Base-by-base conservation (phyloP, 306 rosid species). In the Citrullus mucosospermus region DNA sequence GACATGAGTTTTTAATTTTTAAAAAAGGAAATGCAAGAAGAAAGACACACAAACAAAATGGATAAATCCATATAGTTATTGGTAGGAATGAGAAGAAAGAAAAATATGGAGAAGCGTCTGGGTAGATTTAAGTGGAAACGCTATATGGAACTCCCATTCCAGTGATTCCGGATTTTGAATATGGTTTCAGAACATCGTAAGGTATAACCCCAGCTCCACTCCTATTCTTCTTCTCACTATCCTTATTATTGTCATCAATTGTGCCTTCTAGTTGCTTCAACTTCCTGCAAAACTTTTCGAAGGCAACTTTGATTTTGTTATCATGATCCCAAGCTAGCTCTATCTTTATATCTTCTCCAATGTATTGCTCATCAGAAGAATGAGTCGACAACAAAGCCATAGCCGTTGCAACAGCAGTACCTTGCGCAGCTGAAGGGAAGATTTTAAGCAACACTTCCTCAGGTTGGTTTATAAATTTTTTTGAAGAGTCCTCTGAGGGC, bases 81-180 rank as follows among this genome's bases (percentile, higher is more conserved):
- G 43, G 43, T 39, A 39, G 43, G 41, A 39, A 39, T 39, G 43
- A 39, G 8, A 39, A 39, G 6, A 39, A 6, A 3, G 43, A 3
- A 3, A 32, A 32, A 32, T 32, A 32, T 32, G 34, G 34, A 32
- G 34, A 32, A 1, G 3, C 34, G 2, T 32, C 3, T 32, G 34
- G 34, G 3, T 32, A 32, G 28, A 32, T 58, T 58, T 15, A 93
- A 78, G 89, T 93, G n/a, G 96, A 93, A 77, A 93, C 88, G 58
- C 97, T 93, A 79, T 89, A 84, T 0, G 97, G 97, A 80, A 93
- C 92, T n/a, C 97, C 97, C 82, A 67, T 86, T 43, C 83, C 87
- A 3, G 97, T 93, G 3, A 90, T 87, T 9, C 94, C 97, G 12
- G 88, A 88, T 41, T 82, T 67, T 1, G 97, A 93, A 80, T 78